Conservation (phyloP, 2,329 filamentous ascomycete species). For the Massarina eburnea region DNA sequence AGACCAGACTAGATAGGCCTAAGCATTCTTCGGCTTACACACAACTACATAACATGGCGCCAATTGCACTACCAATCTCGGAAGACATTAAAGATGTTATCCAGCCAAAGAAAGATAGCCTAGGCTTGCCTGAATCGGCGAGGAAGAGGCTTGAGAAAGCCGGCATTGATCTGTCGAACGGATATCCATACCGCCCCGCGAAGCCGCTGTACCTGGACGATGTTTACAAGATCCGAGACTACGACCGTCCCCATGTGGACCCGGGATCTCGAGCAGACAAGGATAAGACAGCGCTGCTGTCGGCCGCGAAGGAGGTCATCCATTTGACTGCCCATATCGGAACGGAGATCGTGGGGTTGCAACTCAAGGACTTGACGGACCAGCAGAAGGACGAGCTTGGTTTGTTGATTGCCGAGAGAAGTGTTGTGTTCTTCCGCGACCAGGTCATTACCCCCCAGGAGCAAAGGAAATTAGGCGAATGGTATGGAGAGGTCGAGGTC, state of each 20-base stretch:
- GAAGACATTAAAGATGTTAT: slow-evolving; percentile 65
- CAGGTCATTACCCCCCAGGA: slow-evolving; percentile 46
- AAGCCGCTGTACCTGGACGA: slow-evolving; percentile 70
- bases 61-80: slow-evolving; percentile 55
- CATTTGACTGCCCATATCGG: slow-evolving; percentile 41
- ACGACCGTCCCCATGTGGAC: slow-evolving; percentile 37
- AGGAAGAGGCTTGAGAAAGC: slow-evolving; percentile 65
- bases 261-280: slow-evolving; percentile 55
- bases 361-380: slow-evolving; percentile 51
- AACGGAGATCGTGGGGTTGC: slow-evolving; percentile 44
- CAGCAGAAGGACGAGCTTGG: slow-evolving; percentile 55
- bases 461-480: slow-evolving; percentile 36
- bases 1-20: not conserved
- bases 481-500: slow-evolving; percentile 60
- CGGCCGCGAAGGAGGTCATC: slow-evolving; percentile 47
- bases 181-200: slow-evolving; percentile 71
- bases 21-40: not conserved
- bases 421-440: slow-evolving; percentile 55
- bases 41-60: slow-evolving; percentile 50
- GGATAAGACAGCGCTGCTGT: slow-evolving; percentile 43
- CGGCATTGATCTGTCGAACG: slow-evolving; percentile 68
- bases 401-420: slow-evolving; percentile 42
- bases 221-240: slow-evolving; percentile 64
- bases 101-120: slow-evolving; percentile 63
- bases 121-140: slow-evolving; percentile 62